phyloP scores from a whole-genome alignment of 108 stramenopile genomes.

The Nitzschia inconspicua region DNA sequence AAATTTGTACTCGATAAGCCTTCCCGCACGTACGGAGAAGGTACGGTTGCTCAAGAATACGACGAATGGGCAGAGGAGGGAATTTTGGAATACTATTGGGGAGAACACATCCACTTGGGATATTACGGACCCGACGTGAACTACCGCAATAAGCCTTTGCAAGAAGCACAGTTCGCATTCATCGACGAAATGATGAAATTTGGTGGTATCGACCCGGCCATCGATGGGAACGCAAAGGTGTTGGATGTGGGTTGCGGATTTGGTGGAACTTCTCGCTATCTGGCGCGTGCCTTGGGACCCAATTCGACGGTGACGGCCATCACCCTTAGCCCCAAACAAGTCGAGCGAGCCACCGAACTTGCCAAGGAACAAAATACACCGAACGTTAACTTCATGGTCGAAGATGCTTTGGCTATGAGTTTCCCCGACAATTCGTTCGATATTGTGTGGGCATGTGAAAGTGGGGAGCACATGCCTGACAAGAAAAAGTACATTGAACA shows the following conservation, averaged over 20 bases:
- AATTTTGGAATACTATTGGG: constrained; percentile 98
- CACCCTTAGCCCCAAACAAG: constrained; percentile 91
- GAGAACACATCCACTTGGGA: constrained; percentile 98
- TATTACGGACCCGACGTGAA: constrained; percentile 79
- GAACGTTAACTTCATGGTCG: constrained; percentile 89
- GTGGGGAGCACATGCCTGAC: constrained; percentile 98
- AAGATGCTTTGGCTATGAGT: constrained; percentile 93
- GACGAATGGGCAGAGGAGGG: constrained; percentile 93
- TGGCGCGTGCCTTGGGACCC: constrained; percentile 82
- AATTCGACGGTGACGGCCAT: constrained; percentile 87
- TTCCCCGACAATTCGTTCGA: constrained; percentile 94
- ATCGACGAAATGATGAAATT: constrained; percentile 97
- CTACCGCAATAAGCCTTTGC: constrained; percentile 88
- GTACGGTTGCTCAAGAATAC: constrained; percentile 82
- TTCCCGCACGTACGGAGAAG: constrained; percentile 72
- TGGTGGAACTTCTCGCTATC: constrained; percentile 92
- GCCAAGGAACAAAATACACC: constrained; percentile 72
- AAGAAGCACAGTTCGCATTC: constrained; percentile 94
- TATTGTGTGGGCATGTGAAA: constrained; percentile 97
- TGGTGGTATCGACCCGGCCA: constrained; percentile 60
- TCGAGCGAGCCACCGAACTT: constrained; percentile 87
- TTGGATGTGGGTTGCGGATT: constrained; percentile 98
- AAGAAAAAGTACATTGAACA: constrained; percentile 93
- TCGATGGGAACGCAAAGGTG: constrained; percentile 61
- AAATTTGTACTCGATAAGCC: constrained; percentile 74